A percentile compares a stretch with the other conserved stretches of the same genome.
Conservation (phyloP, 176 grass and related monocot species). For the Oryza glumipatula region DNA sequence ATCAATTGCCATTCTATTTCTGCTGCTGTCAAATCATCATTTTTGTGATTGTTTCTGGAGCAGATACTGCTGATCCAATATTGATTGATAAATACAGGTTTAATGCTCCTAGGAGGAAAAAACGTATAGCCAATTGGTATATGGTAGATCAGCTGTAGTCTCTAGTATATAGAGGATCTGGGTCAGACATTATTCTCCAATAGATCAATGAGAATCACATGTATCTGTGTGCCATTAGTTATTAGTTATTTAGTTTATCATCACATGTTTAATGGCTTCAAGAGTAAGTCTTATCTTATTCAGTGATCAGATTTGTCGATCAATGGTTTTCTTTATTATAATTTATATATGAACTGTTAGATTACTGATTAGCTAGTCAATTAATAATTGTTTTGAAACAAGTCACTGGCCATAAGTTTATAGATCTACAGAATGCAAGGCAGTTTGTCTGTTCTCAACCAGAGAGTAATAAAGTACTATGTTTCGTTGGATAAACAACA, state of each 20-base stretch:
- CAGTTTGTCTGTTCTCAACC: neutral
- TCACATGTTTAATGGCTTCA: no score
- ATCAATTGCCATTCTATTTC: slow-evolving; percentile 14
- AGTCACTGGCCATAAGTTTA: neutral
- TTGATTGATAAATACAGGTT: neutral
- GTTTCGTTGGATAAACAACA: neutral
- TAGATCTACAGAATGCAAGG: neutral
- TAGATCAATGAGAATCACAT: neutral
- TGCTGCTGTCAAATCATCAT: neutral
- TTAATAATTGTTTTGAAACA: neutral
- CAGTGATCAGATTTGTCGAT: no score
- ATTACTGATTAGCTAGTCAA: neutral
- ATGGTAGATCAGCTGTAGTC: neutral
- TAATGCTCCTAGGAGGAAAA: neutral
- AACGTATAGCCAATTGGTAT: neutral
- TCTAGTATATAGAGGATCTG: neutral
- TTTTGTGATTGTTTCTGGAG: neutral
- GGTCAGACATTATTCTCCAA: neutral
- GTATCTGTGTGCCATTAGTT: neutral
- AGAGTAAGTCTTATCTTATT: neutral
- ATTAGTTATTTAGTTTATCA: neutral
- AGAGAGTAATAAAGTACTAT: neutral
- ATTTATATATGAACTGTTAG: neutral
- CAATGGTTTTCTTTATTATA: neutral
- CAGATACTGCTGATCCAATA: neutral